These are phyloP conservation scores for Mesotaenium endlicherianum DNA, from an alignment of 139 green algal species.

Conservation along the genomic window DNA sequence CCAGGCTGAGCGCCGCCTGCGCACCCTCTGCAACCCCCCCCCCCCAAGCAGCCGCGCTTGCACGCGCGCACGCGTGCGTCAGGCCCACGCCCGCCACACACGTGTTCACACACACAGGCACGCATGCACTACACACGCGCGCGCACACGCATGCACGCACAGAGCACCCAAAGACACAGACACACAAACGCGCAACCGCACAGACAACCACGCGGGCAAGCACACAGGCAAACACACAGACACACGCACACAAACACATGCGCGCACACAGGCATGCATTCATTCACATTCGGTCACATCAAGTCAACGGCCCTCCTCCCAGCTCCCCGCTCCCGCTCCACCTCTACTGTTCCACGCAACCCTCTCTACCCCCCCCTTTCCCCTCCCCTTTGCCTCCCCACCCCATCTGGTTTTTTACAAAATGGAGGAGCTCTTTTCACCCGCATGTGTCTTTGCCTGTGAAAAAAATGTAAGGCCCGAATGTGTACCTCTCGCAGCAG, in stretches of 20 bases:
- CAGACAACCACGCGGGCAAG: neutral
- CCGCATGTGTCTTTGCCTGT: neutral
- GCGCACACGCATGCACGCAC: too few species aligned
- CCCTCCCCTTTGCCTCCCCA: neutral
- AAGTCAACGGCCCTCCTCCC: neutral
- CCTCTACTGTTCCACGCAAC: neutral
- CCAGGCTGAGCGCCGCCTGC: slow-evolving; percentile 58
- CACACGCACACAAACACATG: neutral
- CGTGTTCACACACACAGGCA: too few species aligned
- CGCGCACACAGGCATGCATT: neutral
- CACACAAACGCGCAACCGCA: neutral
- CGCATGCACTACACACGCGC: too few species aligned
- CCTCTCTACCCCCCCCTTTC: neutral
- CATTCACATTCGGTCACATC: too few species aligned
- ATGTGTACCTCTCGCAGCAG: neutral
- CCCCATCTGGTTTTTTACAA: neutral
- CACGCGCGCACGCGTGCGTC: too few species aligned
- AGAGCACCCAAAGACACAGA: neutral
- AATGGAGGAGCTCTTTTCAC: neutral
- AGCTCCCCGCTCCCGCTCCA: neutral
- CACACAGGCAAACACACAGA: neutral
- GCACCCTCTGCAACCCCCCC: slow-evolving; percentile 59
- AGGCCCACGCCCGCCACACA: too few species aligned
- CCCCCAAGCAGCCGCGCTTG: too few species aligned
- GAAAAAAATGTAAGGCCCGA: neutral